Evolutionary conservation across 768 basidiomycete genomes (phyloP).

Genomic region (Sporobolomyces pararoseus): DNA sequence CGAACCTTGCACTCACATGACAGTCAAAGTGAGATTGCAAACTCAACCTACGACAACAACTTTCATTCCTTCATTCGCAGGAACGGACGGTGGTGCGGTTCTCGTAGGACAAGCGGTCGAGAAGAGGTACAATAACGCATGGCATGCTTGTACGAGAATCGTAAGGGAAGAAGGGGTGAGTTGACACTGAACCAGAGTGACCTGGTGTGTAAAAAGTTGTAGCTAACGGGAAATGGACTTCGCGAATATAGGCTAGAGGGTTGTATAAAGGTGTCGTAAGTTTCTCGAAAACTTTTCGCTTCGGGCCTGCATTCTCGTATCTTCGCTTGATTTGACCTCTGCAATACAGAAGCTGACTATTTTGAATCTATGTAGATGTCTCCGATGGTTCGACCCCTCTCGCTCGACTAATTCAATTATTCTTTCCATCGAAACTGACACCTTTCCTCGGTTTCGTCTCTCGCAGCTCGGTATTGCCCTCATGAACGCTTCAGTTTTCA

Average conservation of each 20-base stretch:
- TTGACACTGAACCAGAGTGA: conserved; percentile 45
- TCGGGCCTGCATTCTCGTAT: too few species aligned
- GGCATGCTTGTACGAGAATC: conserved; percentile 66
- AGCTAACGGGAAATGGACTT: neutral
- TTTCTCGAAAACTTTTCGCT: neutral
- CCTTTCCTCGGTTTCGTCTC: neutral
- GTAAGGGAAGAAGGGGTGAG: conserved; percentile 64
- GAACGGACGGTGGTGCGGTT: neutral
- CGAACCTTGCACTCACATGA: neutral
- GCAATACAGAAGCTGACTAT: neutral
- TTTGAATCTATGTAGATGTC: conserved; percentile 52
- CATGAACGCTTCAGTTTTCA: conserved; percentile 81
- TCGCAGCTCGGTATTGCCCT: conserved; percentile 64
- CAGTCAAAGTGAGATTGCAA: conserved; percentile 79
- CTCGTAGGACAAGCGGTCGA: neutral
- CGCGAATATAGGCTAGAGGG: conserved; percentile 43
- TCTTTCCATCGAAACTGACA: neutral
- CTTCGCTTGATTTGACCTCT: too few species aligned
- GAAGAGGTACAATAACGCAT: conserved; percentile 56
- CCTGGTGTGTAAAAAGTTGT: neutral
- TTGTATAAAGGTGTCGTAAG: conserved; percentile 65
- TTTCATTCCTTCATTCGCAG: neutral
- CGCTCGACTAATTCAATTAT: neutral
- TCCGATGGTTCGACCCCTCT: conserved; percentile 61
- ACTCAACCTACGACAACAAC: conserved; percentile 43